phyloP scores from a whole-genome alignment of 2,329 filamentous ascomycete genomes.

The Alternaria arbusti region DNA sequence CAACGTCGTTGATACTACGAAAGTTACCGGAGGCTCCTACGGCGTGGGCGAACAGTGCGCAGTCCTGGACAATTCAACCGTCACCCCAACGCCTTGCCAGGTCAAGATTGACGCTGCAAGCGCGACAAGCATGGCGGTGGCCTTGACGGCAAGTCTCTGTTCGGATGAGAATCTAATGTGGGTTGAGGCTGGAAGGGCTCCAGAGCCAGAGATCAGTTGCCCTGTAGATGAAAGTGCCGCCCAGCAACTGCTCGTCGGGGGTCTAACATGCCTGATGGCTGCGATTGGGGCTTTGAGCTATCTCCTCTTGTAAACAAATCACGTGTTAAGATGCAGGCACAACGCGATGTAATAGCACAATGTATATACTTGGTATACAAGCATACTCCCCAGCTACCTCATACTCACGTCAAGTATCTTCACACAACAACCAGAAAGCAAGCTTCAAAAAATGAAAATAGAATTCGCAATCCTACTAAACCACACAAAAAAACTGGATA shows the following conservation, averaged over 20 bases:
- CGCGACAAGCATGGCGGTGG: not conserved
- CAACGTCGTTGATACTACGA: not conserved
- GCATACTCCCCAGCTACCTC: not conserved
- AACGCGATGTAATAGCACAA: not conserved
- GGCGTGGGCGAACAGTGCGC: not conserved
- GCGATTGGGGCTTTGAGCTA: not conserved
- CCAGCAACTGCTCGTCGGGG: not conserved
- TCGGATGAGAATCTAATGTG: not conserved
- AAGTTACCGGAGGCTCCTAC: not conserved
- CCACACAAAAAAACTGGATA: not conserved
- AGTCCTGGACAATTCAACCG: not conserved
- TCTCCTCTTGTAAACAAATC: not conserved
- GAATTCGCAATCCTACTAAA: not conserved
- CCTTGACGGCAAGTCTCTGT: not conserved
- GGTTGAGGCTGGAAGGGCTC: not conserved
- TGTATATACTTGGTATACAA: not conserved
- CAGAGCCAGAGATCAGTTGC: not conserved
- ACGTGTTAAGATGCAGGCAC: not conserved
- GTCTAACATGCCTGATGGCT: not conserved
- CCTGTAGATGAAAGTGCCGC: not conserved
- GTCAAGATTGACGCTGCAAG: too few species aligned
- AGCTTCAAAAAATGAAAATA: not conserved
- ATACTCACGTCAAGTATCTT: not conserved
- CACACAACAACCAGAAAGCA: not conserved
- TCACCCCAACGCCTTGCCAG: not conserved